A percentile compares a stretch with the other conserved stretches of the same genome.
Evolutionary conservation across 176 grass and related monocot species (phyloP).

Genomic region (Guadua angustifolia): DNA sequence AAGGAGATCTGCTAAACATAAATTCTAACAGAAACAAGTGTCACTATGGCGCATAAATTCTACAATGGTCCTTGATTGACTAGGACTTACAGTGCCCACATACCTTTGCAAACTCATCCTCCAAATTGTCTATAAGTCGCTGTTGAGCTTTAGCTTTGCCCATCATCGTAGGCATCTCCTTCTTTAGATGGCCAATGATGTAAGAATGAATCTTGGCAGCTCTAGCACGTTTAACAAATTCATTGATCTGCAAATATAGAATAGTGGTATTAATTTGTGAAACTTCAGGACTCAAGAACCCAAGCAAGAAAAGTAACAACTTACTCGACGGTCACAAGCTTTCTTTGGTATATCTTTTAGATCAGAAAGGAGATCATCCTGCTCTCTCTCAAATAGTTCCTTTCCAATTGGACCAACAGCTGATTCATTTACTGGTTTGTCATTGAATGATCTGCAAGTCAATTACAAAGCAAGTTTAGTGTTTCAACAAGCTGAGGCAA

Average conservation of each 20-base stretch:
- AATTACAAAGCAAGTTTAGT: not conserved
- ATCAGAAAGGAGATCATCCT: conserved; percentile 96
- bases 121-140: conserved; percentile 80
- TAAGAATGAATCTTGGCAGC: conserved; percentile 96
- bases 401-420: conserved; percentile 86
- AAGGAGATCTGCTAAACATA: not conserved
- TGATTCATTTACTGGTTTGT: conserved; percentile 88
- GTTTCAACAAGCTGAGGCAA: not conserved
- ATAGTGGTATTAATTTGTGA: conserved; percentile 27
- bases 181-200: conserved; percentile 90
- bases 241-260: conserved; percentile 73
- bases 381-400: conserved; percentile 96
- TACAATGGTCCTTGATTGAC: not conserved
- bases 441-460: conserved; percentile 91
- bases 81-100: not conserved
- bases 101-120: conserved; percentile 88
- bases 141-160: conserved; percentile 96
- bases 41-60: not conserved
- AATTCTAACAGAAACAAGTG: conserved; percentile 20
- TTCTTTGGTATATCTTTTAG: conserved; percentile 99
- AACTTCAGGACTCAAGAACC: not conserved
- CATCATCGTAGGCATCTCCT: conserved; percentile 92
- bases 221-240: conserved; percentile 95
- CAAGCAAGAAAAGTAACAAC: not conserved
- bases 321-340: conserved; percentile 91